These are phyloP conservation scores for Penicillium sp. DNA, from an alignment of 2,329 filamentous ascomycete species.

Conservation along the genomic window DNA sequence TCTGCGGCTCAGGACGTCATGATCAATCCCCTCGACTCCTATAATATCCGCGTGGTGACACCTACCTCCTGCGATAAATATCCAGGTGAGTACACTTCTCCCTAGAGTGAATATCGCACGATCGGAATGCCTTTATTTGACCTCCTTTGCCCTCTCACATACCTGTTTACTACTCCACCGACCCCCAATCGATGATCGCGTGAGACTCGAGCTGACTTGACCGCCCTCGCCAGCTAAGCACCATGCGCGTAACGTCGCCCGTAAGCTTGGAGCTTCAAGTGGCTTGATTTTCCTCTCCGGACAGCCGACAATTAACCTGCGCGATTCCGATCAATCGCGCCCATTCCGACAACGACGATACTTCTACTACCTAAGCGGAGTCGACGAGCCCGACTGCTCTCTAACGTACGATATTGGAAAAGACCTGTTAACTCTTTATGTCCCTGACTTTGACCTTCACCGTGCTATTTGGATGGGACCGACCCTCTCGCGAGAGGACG, in stretches of 20 bases:
- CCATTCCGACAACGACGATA: conserved; percentile 60
- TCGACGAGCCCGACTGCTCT: conserved; percentile 54
- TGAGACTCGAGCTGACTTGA: conserved; percentile 11
- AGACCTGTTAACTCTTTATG: conserved; percentile 69
- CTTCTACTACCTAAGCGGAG: conserved; percentile 60
- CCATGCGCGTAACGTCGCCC: conserved; percentile 49
- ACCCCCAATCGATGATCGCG: conserved; percentile 6
- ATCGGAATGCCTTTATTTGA: neutral
- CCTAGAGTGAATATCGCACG: conserved; percentile 4
- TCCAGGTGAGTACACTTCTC: conserved; percentile 32
- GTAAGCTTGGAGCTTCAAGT: conserved; percentile 40
- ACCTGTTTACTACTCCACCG: neutral
- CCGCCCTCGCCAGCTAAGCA: conserved; percentile 43
- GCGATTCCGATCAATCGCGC: conserved; percentile 59
- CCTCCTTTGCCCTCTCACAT: conserved; percentile 2
- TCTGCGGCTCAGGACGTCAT: conserved; percentile 14
- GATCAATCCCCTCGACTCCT: conserved; percentile 28
- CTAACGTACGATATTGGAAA: conserved; percentile 57
- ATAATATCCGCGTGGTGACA: conserved; percentile 32
- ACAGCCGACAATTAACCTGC: conserved; percentile 48
- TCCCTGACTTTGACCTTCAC: conserved; percentile 64
- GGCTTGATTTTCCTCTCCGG: conserved; percentile 59
- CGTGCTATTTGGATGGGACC: conserved; percentile 45
- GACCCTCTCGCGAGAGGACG: conserved; percentile 52
- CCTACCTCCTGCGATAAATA: conserved; percentile 40